Percentiles rank a stretch among this genome's conserved stretches.
Conservation (phyloP, 768 basidiomycete genomes). For the Suillus luteus region DNA sequence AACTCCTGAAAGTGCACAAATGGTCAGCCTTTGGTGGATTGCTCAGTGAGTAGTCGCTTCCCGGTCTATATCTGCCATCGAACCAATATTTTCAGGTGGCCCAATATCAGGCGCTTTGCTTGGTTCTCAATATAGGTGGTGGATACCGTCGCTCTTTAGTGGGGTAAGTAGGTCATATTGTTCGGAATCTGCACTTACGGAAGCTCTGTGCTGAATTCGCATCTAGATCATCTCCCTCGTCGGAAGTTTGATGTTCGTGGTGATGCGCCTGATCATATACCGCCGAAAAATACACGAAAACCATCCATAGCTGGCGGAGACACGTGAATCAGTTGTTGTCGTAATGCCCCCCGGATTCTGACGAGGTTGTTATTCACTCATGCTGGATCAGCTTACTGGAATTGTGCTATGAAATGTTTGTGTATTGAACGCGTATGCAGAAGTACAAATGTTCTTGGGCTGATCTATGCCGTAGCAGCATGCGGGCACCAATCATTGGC, state of each 20-base stretch:
- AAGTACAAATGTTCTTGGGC: neutral
- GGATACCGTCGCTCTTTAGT: no score
- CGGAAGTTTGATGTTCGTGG: neutral
- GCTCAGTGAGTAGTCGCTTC: no score
- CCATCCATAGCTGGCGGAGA: neutral
- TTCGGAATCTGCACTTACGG: no score
- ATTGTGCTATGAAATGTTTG: neutral
- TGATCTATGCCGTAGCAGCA: neutral
- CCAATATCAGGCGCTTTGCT: no score
- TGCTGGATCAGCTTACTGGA: neutral
- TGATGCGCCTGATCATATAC: neutral
- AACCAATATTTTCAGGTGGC: no score
- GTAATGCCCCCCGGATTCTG: neutral
- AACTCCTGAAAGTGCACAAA: no score
- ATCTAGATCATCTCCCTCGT: neutral
- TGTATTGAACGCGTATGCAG: neutral
- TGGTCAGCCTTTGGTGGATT: no score
- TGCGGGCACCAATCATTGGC: neutral
- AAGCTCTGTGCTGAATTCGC: neutral
- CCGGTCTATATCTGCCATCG: no score
- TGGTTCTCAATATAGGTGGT: no score
- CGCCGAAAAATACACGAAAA: neutral
- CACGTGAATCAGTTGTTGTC: neutral
- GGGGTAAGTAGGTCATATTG: no score
- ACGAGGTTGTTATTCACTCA: neutral